Evolutionary conservation across 2,329 filamentous ascomycete genomes (phyloP).

Genomic region (Calonectria leucothoes): DNA sequence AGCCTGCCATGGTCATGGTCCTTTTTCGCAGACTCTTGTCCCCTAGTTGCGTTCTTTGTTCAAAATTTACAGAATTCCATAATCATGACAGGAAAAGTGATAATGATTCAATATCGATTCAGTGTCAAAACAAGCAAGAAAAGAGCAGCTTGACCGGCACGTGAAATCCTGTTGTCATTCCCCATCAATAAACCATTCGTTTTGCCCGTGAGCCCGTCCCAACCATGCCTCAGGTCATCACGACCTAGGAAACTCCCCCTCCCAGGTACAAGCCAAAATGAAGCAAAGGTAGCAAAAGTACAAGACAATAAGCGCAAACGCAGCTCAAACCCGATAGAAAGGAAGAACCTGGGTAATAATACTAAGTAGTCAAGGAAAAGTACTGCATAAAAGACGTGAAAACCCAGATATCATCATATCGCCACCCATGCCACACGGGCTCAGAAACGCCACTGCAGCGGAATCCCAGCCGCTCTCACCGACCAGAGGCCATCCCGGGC

Average conservation of each 20-base stretch:
- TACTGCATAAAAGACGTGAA: slow-evolving; percentile 5
- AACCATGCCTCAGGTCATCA: slow-evolving; percentile 4
- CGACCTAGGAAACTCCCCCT: not conserved
- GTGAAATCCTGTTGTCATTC: slow-evolving; percentile 19
- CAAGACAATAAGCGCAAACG: slow-evolving; percentile 3
- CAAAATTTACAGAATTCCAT: not conserved
- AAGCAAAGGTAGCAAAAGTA: slow-evolving; percentile 15
- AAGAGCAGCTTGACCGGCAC: slow-evolving; percentile 26
- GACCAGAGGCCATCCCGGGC: slow-evolving; percentile 47
- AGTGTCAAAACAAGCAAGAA: slow-evolving; percentile 35
- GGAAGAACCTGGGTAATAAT: not conserved
- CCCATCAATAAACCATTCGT: slow-evolving; percentile 14
- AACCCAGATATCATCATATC: slow-evolving; percentile 17
- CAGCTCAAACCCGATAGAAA: not conserved
- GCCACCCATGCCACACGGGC: slow-evolving; percentile 21
- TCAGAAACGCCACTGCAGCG: slow-evolving; percentile 40
- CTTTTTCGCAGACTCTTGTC: too few relatives aligned
- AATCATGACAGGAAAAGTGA: slow-evolving; percentile 2
- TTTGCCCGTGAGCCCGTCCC: slow-evolving; percentile 16
- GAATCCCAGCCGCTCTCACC: slow-evolving; percentile 53
- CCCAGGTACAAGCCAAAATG: slow-evolving; percentile 6
- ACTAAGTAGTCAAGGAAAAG: not conserved
- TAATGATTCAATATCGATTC: slow-evolving; percentile 34
- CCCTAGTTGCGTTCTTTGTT: too few relatives aligned
- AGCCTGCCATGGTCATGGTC: too few relatives aligned